These are phyloP conservation scores for Leccinum variicolor DNA, from an alignment of 768 basidiomycete species.

Conservation along the genomic window DNA sequence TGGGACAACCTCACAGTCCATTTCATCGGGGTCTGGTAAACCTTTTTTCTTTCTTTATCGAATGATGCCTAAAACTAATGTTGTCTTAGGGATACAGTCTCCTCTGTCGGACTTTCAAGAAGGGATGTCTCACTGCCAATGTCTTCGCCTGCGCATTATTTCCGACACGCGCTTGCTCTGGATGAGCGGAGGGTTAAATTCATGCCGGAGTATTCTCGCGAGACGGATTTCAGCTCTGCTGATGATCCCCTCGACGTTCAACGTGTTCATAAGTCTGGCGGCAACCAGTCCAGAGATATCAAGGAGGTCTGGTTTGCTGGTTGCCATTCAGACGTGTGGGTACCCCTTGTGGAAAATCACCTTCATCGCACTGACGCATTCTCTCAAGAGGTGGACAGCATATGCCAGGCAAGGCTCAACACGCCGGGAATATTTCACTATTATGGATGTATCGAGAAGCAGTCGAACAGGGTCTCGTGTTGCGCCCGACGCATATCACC, in stretches of 20 bases:
- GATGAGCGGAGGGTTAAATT: background rate
- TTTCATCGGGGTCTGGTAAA: conserved; percentile 47
- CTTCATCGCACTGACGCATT: background rate
- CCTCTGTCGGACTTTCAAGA: conserved; percentile 52
- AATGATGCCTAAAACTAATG: background rate
- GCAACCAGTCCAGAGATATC: conserved; percentile 38
- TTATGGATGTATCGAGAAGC: background rate
- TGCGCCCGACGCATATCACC: conserved; percentile 15
- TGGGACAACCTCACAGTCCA: background rate
- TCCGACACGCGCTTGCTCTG: background rate
- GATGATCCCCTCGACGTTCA: background rate
- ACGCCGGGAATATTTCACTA: background rate
- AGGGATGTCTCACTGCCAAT: conserved; percentile 46
- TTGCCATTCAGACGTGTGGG: conserved; percentile 24
- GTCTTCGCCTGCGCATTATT: conserved; percentile 42
- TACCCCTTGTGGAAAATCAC: background rate
- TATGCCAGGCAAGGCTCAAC: conserved; percentile 1
- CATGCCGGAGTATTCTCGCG: conserved; percentile 3
- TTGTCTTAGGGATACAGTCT: conserved; percentile 51
- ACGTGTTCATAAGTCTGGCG: background rate
- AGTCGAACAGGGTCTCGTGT: background rate
- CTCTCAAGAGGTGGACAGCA: conserved; percentile 9
- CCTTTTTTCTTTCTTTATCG: conserved; percentile 8
- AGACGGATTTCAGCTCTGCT: conserved; percentile 19
- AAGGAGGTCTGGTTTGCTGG: background rate